phyloP scores from a whole-genome alignment of 306 rosid species.

The Trichosanthes truncata region DNA sequence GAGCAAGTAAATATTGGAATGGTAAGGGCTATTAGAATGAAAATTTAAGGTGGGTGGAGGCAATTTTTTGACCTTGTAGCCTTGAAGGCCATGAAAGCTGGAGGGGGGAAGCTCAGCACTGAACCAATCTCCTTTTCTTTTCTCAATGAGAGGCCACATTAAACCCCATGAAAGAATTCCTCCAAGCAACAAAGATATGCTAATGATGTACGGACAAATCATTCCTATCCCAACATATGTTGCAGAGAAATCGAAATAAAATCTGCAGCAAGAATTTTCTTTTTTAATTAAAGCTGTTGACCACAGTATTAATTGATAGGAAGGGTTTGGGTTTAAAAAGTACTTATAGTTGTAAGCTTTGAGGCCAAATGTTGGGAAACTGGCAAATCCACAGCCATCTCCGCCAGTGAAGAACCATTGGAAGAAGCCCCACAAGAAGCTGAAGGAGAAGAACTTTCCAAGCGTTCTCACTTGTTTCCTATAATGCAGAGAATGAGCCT shows the following conservation, averaged over 20 bases:
- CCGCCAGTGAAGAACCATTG: conserved; percentile 78
- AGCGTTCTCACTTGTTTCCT: conserved; percentile 71
- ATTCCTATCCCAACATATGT: conserved; percentile 97
- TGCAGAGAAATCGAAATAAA: conserved; percentile 87
- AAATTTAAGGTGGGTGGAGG: background rate
- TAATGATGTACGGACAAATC: conserved; percentile 83
- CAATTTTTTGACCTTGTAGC: conserved; percentile 55
- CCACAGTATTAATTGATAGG: background rate
- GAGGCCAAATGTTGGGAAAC: conserved; percentile 75
- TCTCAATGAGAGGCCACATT: conserved; percentile 72
- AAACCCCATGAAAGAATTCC: conserved; percentile 94
- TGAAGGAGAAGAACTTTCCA: conserved; percentile 52
- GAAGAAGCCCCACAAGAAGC: conserved; percentile 61
- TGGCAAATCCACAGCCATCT: conserved; percentile 59
- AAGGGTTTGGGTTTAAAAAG: background rate
- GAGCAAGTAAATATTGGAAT: background rate
- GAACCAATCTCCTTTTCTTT: conserved; percentile 80
- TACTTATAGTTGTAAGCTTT: conserved; percentile 65
- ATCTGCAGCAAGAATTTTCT: conserved; percentile 36
- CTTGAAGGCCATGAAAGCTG: conserved; percentile 90
- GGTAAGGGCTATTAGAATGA: background rate
- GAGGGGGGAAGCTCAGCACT: conserved; percentile 61
- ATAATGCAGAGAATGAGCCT: conserved; percentile 12
- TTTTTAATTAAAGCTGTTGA: background rate
- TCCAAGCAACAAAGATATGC: conserved; percentile 73